Evolutionary conservation across 2,329 filamentous ascomycete species (phyloP).

Genomic region (Xylariaceae sp.): DNA sequence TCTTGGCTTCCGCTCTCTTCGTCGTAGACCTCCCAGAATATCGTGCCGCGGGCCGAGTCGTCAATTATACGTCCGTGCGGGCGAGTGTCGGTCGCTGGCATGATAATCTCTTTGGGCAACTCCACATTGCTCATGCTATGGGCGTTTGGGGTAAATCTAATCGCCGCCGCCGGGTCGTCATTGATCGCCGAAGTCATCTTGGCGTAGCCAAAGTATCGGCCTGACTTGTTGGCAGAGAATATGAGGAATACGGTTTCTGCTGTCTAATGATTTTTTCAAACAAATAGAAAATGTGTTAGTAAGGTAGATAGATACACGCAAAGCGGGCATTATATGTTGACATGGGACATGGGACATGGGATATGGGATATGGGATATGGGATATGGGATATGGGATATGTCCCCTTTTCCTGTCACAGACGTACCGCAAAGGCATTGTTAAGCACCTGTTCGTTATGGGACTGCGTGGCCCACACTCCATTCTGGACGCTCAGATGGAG

Average conservation of each 20-base stretch:
- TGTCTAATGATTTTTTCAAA: slow-evolving; percentile 42
- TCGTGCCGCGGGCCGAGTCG: slow-evolving; percentile 87
- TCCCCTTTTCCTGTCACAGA: not conserved
- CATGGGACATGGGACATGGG: too few species aligned
- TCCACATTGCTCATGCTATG: slow-evolving; percentile 57
- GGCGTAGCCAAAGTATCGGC: slow-evolving; percentile 93
- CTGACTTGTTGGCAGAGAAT: slow-evolving; percentile 96
- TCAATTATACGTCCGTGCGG: slow-evolving; percentile 86
- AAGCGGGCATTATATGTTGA: too few species aligned
- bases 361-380: not conserved
- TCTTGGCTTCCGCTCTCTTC: too few species aligned
- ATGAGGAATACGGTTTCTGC: slow-evolving; percentile 83
- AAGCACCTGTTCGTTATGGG: slow-evolving; percentile 80
- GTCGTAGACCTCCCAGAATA: slow-evolving; percentile 86
- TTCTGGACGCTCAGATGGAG: slow-evolving; percentile 82
- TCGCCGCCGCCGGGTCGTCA: slow-evolving; percentile 64
- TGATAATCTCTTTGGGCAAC: slow-evolving; percentile 72
- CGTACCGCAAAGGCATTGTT: slow-evolving; percentile 76
- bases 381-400: not conserved
- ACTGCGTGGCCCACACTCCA: slow-evolving; percentile 88
- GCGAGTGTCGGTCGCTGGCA: slow-evolving; percentile 68
- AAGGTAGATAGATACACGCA: too few species aligned
- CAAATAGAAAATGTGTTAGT: too few species aligned
- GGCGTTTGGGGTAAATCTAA: slow-evolving; percentile 62
- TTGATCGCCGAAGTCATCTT: slow-evolving; percentile 82